Base-by-base conservation (phyloP, 2,329 filamentous ascomycete genomes). In the Coleophoma crateriformis region DNA sequence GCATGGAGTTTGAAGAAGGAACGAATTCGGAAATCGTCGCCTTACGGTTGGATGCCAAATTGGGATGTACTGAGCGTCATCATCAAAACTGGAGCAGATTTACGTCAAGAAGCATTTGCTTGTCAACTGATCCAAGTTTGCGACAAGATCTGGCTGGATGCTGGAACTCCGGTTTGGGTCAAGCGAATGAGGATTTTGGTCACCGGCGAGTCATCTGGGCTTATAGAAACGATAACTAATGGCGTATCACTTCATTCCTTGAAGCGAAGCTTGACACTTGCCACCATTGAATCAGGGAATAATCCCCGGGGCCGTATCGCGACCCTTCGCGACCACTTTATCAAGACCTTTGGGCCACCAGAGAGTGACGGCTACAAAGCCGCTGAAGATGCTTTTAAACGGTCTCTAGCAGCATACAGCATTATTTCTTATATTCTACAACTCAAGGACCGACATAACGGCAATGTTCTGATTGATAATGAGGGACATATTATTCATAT, bases 11-110 rank as follows among this genome's bases (percentile, higher is more conserved):
- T 84, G 49, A 94, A 94, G 68, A 88, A 87, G 61, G 88, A 92
- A 67, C 85, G 88, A 17, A 90, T 94, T 64, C 79, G 88, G 53
- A 86, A 87, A 59, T 87, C 87, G 1, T 92, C 88, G 1, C 88
- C 88, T 0, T 94, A 91, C 63, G 88, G 88, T 10, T 90, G 87
- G 82, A 89, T 90, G 84, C 88, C 88, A 70, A 92, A 90, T 63
- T 94, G 88, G 88, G 88, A 94, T 61, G 76, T 94, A 20, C 76
- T 94, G 54, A 91, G 87, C 63, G 88, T 94, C 52, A 94, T 94
- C 62, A 85, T 94, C 59, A 94, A 94, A 72, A 94, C 88, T 11
- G 88, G 88, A 3, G 86, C 86, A 2, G 88, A 94, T 68, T 71
- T 94, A 53, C 78, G 88, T 46, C 88, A 94, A 70, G 88, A 94